Conservation (phyloP, 208 protist species). For the Herpetomonas muscarum region DNA sequence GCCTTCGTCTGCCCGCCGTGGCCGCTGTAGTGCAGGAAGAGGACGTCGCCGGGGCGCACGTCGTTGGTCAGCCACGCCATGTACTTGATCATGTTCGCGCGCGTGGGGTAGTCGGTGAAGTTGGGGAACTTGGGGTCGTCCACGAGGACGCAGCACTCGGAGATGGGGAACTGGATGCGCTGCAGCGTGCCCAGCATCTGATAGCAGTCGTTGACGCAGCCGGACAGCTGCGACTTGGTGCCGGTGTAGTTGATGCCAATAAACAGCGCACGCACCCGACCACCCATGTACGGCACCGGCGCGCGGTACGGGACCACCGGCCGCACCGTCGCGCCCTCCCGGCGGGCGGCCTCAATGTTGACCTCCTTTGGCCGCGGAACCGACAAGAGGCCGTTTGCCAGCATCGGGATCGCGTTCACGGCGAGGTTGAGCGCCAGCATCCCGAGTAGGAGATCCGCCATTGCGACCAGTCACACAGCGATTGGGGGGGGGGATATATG, state of each 20-base stretch:
- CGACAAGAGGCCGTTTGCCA: conserved; percentile 48
- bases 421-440: conserved; percentile 23
- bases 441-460: conserved; percentile 30
- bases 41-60: conserved; percentile 76
- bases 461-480: background rate
- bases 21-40: conserved; percentile 91
- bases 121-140: conserved; percentile 75
- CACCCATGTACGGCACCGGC: conserved; percentile 68
- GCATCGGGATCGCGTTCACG: conserved; percentile 17
- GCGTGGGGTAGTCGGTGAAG: conserved; percentile 70
- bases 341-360: conserved; percentile 41
- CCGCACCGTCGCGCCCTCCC: conserved; percentile 37
- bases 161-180: conserved; percentile 75
- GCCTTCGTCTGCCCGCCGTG: conserved; percentile 74
- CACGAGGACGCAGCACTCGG: conserved; percentile 81
- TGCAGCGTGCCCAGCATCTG: conserved; percentile 79
- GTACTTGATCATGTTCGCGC: conserved; percentile 79
- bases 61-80: conserved; percentile 82
- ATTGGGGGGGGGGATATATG: background rate
- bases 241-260: conserved; percentile 92
- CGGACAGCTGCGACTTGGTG: conserved; percentile 45
- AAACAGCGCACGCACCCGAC: conserved; percentile 83
- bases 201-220: conserved; percentile 86
- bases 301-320: conserved; percentile 70
- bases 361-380: conserved; percentile 58